Evolutionary conservation across 306 rosid genomes (phyloP).

Genomic region (Cicer judaicum): DNA sequence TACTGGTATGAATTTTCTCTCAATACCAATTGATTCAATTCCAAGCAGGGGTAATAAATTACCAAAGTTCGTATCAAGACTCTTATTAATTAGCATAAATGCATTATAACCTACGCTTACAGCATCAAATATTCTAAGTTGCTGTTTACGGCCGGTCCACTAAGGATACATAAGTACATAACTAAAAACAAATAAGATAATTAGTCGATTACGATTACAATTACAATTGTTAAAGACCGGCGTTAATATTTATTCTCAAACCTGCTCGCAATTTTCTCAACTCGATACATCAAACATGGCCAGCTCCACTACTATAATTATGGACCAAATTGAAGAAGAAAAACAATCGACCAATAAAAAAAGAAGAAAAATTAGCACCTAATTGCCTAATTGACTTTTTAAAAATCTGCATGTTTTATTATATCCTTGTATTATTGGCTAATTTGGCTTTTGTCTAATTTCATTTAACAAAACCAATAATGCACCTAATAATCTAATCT

Average conservation of each 20-base stretch:
- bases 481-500: not conserved
- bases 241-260: too few relatives aligned
- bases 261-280: not conserved
- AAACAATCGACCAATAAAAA: not conserved
- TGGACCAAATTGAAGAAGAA: not conserved
- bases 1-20: not conserved
- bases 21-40: not conserved
- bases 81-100: not conserved
- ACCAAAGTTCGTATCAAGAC: not conserved
- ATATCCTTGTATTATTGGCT: constrained; percentile 3
- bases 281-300: not conserved
- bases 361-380: not conserved
- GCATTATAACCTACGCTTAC: not conserved
- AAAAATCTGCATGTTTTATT: constrained; percentile 21
- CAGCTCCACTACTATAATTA: not conserved
- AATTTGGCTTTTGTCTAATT: constrained; percentile 6
- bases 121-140: not conserved
- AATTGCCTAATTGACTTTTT: not conserved
- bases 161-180: not conserved
- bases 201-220: too few relatives aligned
- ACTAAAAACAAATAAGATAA: not conserved
- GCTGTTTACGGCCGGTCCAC: not conserved
- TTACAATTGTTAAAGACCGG: too few relatives aligned
- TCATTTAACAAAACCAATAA: not conserved
- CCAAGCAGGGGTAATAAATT: not conserved